Base-by-base conservation (phyloP, 129 eudicot genomes). In the Chrysanthemum seticuspe region DNA sequence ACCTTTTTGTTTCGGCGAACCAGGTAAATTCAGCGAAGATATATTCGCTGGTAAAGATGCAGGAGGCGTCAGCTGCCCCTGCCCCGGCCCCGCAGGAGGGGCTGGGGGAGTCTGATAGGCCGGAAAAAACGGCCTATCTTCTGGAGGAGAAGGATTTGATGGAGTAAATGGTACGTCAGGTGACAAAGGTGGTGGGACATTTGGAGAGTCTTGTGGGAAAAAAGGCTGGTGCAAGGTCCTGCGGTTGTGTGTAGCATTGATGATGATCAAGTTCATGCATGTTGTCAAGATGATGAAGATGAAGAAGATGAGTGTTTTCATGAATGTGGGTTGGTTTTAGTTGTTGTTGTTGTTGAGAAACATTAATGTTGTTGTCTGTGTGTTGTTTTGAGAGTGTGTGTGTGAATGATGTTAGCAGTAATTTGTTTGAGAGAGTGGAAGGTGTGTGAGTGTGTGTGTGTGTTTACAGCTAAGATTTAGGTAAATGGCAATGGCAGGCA, bases 191-290 rank as follows among this genome's bases (percentile, higher is more conserved):
- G 70, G 10, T 0, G 80, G 67, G 74, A 34, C 77, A 4, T 59
- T 8, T 2, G 82, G 82, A 12, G 91, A 74, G 70, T 83, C 87
- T 23, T 60, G 74, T 0, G 97, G 88, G 78, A 83, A 82, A 72
- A 87, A 85, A 19, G 97, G 95, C 7, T 91, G 89, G 71, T 91
- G 97, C 71, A 91, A 89, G 53, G 84, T 75, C 72, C 97, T 94
- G 73, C 97, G 97, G 93, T 75, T 66, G 72, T 76, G 62, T 23
- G 34, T 18, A 78, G 69, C 48, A 79, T 31, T 5, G 77, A 81
- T 21, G 62, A 8, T 11, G 84, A 74, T 48, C 72, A 58, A 66
- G 60, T 13, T 67, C 21, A 72, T 15, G 72, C 67, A 79, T 51
- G 48, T 60, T 16, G 67, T 25, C 73, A 51, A 27, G 72, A 83